phyloP scores from a whole-genome alignment of 2,329 filamentous ascomycete species.

The Arachnopeziza araneosa region DNA sequence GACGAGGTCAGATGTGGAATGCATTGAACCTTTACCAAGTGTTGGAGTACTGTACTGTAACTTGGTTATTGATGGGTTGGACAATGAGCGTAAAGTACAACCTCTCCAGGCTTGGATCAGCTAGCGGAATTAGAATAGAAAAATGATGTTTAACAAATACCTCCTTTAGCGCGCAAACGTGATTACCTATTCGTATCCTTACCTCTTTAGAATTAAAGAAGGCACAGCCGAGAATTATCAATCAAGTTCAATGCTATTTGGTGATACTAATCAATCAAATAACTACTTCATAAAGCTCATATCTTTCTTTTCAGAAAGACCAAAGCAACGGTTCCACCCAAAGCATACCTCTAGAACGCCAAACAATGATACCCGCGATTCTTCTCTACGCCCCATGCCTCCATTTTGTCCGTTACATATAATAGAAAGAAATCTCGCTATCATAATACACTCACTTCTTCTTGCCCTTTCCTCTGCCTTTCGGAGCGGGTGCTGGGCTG shows the following conservation, averaged over 20 bases:
- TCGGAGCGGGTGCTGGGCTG: constrained; percentile 35
- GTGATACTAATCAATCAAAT: not conserved
- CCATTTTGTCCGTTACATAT: not conserved
- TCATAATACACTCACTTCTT: constrained; percentile 39
- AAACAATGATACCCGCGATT: not conserved
- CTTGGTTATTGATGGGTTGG: not conserved
- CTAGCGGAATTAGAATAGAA: not conserved
- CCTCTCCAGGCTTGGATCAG: not conserved
- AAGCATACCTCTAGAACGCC: not conserved
- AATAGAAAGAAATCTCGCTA: not conserved
- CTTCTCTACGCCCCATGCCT: not conserved
- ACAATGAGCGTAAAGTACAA: not conserved
- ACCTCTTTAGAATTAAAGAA: too few relatives aligned
- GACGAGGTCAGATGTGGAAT: not conserved
- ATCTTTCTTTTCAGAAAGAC: not conserved
- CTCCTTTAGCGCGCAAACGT: not conserved
- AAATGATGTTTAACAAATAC: not conserved
- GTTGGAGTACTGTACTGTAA: not conserved
- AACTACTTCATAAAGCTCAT: not conserved
- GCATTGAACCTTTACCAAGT: not conserved
- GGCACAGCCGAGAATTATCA: not conserved
- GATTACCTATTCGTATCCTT: not conserved
- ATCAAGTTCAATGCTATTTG: not conserved
- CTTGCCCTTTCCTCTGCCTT: constrained; percentile 45
- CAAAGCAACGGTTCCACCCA: not conserved